Percentiles rank a stretch among this genome's conserved stretches.
Conservation (phyloP, 495 filamentous ascomycete genomes). For the Neurospora sp. region DNA sequence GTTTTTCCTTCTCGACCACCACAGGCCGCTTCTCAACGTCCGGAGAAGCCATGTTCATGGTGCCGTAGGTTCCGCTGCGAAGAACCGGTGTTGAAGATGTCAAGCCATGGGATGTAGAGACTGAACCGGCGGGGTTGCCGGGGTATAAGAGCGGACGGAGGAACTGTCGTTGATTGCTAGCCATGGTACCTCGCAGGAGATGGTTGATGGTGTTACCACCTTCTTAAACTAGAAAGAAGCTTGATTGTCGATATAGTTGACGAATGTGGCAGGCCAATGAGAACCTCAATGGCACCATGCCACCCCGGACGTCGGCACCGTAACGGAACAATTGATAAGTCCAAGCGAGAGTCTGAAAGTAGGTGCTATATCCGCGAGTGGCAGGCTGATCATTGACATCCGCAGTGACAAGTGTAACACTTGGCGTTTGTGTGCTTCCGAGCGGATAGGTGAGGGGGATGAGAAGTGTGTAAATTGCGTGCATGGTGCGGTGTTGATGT, state of each 20-base stretch:
- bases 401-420: neutral
- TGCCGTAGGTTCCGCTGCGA: neutral
- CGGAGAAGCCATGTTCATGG: conserved; percentile 2
- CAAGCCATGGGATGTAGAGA: neutral
- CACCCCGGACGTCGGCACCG: neutral
- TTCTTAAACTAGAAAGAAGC: neutral
- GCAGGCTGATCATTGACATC: neutral
- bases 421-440: neutral
- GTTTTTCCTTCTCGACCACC: neutral
- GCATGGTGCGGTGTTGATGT: neutral
- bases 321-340: neutral
- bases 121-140: neutral
- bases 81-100: neutral
- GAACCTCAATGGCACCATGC: neutral
- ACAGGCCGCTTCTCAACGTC: conserved; percentile 9
- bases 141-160: neutral
- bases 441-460: neutral
- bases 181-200: neutral
- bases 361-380: neutral
- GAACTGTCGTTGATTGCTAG: neutral
- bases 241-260: neutral
- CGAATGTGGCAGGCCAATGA: neutral
- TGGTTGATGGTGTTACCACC: neutral
- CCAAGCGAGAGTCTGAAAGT: neutral
- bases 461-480: neutral